Percentiles rank a stretch among this genome's conserved stretches.
Evolutionary conservation across 805 yeast genomes (phyloP).

Genomic region (Wickerhamiella sergipiensis): DNA sequence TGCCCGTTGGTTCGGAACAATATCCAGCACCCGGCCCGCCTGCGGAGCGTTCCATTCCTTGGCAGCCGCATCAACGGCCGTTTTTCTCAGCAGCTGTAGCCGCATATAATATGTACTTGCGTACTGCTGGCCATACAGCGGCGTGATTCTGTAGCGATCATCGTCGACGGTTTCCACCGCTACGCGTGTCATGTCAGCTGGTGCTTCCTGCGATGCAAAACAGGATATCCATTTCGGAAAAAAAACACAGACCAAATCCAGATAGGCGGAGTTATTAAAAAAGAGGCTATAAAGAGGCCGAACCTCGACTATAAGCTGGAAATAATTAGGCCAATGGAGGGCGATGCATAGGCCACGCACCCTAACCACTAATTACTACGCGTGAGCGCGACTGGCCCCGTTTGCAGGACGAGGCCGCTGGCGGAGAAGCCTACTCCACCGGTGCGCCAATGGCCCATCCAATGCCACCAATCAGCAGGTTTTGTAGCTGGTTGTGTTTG

Average conservation of each 20-base stretch:
- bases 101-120: slow-evolving; percentile 44
- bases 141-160: not conserved
- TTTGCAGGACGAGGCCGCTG: too few species aligned
- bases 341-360: too few species aligned
- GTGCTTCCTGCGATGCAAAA: too few species aligned
- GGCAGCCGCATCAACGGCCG: slow-evolving; percentile 33
- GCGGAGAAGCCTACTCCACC: not conserved
- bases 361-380: not conserved
- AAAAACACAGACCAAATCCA: too few species aligned
- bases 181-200: not conserved
- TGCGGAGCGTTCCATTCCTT: slow-evolving; percentile 45
- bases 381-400: not conserved
- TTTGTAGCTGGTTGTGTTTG: slow-evolving; percentile 34
- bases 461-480: slow-evolving; percentile 38
- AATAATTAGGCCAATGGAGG: too few species aligned
- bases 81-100: slow-evolving; percentile 33
- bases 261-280: too few species aligned
- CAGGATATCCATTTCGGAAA: too few species aligned
- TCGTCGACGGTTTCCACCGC: not conserved
- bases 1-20: slow-evolving; percentile 43
- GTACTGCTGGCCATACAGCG: slow-evolving; percentile 32
- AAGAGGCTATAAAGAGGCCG: too few species aligned
- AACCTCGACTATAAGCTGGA: too few species aligned
- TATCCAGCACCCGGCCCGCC: slow-evolving; percentile 43
- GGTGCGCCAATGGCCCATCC: slow-evolving; percentile 54